phyloP scores from a whole-genome alignment of 2,329 filamentous ascomycete species.

The Metarhizium humberi region DNA sequence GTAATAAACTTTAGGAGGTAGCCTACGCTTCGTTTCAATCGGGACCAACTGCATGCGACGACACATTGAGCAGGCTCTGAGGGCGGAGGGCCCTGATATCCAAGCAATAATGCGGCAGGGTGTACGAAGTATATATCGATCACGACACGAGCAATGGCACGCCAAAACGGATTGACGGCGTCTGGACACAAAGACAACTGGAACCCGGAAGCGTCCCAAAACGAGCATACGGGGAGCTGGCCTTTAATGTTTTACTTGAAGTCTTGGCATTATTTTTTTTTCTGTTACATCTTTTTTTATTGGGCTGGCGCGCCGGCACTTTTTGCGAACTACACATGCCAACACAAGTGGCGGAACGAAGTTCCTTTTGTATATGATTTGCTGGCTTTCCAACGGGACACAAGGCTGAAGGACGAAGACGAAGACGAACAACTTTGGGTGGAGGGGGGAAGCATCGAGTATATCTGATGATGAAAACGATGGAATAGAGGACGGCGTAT shows the following conservation, averaged over 20 bases:
- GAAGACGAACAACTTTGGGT: neutral
- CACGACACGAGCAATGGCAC: neutral
- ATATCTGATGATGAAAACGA: neutral
- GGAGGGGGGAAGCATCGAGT: neutral
- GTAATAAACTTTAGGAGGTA: constrained; percentile 41
- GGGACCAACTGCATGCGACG: neutral
- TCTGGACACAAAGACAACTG: neutral
- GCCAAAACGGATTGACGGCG: neutral
- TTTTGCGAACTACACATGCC: neutral
- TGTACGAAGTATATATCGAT: constrained; percentile 1
- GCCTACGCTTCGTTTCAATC: neutral
- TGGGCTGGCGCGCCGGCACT: neutral
- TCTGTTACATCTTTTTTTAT: neutral
- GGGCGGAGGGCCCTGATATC: neutral
- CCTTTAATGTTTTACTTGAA: neutral
- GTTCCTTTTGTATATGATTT: constrained; percentile 2
- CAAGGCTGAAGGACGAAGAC: neutral
- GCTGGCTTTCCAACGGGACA: neutral
- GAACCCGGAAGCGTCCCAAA: neutral
- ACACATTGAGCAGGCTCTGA: constrained; percentile 3
- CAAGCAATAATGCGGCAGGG: neutral
- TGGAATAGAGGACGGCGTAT: constrained; percentile 1
- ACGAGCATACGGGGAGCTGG: neutral
- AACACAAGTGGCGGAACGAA: neutral
- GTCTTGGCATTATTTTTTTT: neutral